Conservation (phyloP, 306 rosid genomes). For the Rosa multiflora region DNA sequence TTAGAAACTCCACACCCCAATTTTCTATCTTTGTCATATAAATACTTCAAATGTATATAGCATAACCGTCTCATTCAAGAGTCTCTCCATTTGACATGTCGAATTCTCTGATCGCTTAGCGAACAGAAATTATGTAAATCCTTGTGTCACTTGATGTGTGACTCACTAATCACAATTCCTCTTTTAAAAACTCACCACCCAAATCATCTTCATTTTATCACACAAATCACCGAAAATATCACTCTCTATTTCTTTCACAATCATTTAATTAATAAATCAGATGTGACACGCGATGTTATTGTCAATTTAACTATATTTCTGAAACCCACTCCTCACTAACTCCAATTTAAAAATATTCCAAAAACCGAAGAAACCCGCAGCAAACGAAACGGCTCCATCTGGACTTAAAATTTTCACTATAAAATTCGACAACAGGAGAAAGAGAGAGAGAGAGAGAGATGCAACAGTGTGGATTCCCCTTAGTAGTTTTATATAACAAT, state of each 20-base stretch:
- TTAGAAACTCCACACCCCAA: not conserved
- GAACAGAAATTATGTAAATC: no score
- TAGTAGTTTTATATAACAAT: not conserved
- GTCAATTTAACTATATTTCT: not conserved
- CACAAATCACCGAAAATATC: no score
- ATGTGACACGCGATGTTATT: not conserved
- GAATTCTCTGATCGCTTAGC: no score
- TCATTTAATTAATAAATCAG: not conserved
- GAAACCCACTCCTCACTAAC: not conserved
- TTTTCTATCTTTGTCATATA: no score
- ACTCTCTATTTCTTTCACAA: no score
- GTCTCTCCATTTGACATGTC: no score
- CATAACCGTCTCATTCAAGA: no score
- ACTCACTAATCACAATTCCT: no score
- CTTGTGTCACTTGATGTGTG: no score
- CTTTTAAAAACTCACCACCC: no score
- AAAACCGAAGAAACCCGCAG: not conserved
- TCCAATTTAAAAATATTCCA: not conserved
- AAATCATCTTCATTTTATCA: no score
- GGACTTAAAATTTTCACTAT: not conserved
- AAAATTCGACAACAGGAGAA: not conserved
- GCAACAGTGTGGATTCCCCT: not conserved
- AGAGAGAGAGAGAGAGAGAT: no score
- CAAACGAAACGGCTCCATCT: conserved; percentile 1
- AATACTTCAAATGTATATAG: not conserved